phyloP scores from a whole-genome alignment of 352 stramenopile species.

The Globisporangium viniferum region DNA sequence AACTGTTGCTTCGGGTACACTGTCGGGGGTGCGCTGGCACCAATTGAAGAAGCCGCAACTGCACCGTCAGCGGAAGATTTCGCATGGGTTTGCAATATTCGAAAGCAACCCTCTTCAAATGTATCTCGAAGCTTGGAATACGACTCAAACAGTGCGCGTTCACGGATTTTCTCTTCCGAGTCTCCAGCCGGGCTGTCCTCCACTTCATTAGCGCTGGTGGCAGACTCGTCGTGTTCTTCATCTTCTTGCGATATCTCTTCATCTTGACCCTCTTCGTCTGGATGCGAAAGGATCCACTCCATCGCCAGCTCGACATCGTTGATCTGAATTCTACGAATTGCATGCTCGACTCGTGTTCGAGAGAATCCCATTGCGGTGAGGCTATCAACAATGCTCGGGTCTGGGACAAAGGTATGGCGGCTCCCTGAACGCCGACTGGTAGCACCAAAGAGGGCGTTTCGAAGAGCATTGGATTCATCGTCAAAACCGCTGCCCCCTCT shows the following conservation, averaged over 20 bases:
- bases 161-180: constrained; percentile 33
- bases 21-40: no score
- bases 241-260: constrained; percentile 27
- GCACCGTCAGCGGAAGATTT: not conserved
- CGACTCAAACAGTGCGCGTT: constrained; percentile 42
- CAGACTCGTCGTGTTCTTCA: constrained; percentile 19
- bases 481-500: constrained; percentile 24
- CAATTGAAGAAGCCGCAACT: not conserved
- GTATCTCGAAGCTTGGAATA: constrained; percentile 50
- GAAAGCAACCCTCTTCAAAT: constrained; percentile 69
- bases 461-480: constrained; percentile 43
- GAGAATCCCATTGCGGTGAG: constrained; percentile 96
- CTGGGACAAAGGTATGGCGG: constrained; percentile 80
- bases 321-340: constrained; percentile 84
- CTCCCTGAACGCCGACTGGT: constrained; percentile 21
- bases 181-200: constrained; percentile 6
- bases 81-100: constrained; percentile 52
- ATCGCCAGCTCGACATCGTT: constrained; percentile 95
- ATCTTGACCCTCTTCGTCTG: constrained; percentile 56
- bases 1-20: constrained; percentile 46
- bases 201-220: not conserved
- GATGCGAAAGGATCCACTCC: constrained; percentile 95
- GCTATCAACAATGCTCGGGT: constrained; percentile 88
- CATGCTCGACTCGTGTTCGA: constrained; percentile 86
- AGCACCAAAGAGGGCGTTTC: constrained; percentile 47